Evolutionary conservation across 306 rosid species (phyloP), one percentile per base, ranked within the genome.

Genomic region (Sechiopsis laciniata): DNA sequence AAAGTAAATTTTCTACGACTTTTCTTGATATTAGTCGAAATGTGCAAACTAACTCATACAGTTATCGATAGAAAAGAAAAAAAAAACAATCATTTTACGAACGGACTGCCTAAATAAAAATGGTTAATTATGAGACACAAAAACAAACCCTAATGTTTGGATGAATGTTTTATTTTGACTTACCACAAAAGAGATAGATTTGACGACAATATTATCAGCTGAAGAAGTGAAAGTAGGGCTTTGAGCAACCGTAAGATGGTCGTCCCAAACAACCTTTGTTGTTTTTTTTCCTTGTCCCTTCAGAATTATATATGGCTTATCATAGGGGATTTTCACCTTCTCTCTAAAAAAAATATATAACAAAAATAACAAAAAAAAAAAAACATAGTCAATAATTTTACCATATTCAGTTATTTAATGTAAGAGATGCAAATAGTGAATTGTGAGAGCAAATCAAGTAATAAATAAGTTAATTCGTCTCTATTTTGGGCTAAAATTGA

Each of bases 241-340:
- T 58, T 83, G 76, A 4, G 68, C 76, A n/a, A 70, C 35, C 2
- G 77, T 29, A 2, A 50, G 72, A 78, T 88, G 95, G 53, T 90
- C 96, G 54, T 75, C 81, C 98, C 96, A 93, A 12, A 82, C 88
- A 40, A 93, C 85, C 7, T 68, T 19, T 2, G 97, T 90, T 15
- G 10, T 81, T 19, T 29, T 81, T 78, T 55, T 80, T 53, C 87
- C 85, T 55, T 57, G 76, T 64, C 98, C 98, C 81, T 81, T 73
- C 9, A 93, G 57, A 37, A 87, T 55, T 10, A 93, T 85, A 55
- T 76, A 72, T 16, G 91, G 96, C 78, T 90, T 90, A 51, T 87
- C 86, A 24, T 20, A 0, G 0, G 96, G 94, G 26, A 93, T 88
- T 0, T 1, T 69, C 73, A 90, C 55, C 66, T 90, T 90, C 77